Evolutionary conservation across 306 rosid genomes (phyloP).

Genomic region (Urtica urens): DNA sequence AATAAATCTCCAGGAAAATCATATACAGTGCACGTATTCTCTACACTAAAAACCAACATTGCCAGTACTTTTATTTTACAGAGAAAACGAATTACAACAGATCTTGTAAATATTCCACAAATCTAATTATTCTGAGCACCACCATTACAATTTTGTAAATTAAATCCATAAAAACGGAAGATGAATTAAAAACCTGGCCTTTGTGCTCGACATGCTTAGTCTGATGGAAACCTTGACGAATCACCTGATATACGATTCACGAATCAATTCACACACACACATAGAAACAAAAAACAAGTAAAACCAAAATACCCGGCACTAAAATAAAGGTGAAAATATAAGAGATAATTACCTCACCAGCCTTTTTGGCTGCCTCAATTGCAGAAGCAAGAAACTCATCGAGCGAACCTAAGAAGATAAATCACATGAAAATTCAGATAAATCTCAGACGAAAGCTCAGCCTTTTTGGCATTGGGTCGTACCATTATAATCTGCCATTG

Average conservation of each 20-base stretch:
- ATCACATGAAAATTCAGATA: background rate
- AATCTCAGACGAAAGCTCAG: background rate
- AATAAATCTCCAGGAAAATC: too few relatives aligned
- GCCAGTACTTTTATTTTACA: too few relatives aligned
- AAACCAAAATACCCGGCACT: background rate
- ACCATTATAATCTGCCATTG: slow-evolving; percentile 48
- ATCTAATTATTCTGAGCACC: too few relatives aligned
- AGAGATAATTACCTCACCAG: slow-evolving; percentile 55
- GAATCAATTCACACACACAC: background rate
- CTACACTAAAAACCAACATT: too few relatives aligned
- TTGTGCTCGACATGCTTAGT: slow-evolving; percentile 74
- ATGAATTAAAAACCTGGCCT: slow-evolving; percentile 44
- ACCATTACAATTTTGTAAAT: too few relatives aligned
- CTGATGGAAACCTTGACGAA: slow-evolving; percentile 64
- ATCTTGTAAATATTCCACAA: too few relatives aligned
- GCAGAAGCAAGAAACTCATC: slow-evolving; percentile 59
- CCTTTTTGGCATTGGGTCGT: slow-evolving; percentile 1
- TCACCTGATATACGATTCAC: slow-evolving; percentile 30
- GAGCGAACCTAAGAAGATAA: slow-evolving; percentile 34
- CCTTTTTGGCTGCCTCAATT: slow-evolving; percentile 66
- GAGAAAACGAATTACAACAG: too few relatives aligned
- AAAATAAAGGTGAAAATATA: background rate
- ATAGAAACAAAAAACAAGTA: background rate
- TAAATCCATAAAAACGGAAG: background rate
- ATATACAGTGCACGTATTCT: too few relatives aligned